A percentile compares a stretch with the other conserved stretches of the same genome.
These are phyloP conservation scores for Cladorrhinum sp. DNA, from an alignment of 2,329 filamentous ascomycete genomes.

Conservation along the genomic window DNA sequence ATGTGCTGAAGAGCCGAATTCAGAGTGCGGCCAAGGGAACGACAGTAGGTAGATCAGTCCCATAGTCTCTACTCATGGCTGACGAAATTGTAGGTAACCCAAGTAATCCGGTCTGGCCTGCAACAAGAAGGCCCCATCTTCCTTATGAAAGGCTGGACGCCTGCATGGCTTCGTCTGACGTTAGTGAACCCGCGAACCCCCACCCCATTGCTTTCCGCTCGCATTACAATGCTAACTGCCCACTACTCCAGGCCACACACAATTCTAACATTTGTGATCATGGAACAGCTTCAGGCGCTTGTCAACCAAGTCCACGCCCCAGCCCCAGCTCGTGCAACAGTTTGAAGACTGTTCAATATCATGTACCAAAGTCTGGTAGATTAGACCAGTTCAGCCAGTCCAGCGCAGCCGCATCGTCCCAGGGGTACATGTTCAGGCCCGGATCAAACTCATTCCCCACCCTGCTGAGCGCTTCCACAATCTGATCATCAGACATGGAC, in stretches of 20 bases:
- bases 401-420: constrained; percentile 57
- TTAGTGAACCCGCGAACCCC: too few species aligned
- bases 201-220: not conserved
- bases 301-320: constrained; percentile 13
- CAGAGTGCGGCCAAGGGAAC: constrained; percentile 23
- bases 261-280: constrained; percentile 25
- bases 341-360: constrained; percentile 7
- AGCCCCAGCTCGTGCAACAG: constrained; percentile 10
- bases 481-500: constrained; percentile 67
- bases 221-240: not conserved
- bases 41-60: constrained; percentile 6
- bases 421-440: constrained; percentile 52
- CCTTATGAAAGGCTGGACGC: constrained; percentile 26
- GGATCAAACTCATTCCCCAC: constrained; percentile 58
- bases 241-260: constrained; percentile 20
- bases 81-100: constrained; percentile 17
- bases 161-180: constrained; percentile 20
- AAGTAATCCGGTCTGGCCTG: constrained; percentile 21
- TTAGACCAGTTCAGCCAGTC: constrained; percentile 54
- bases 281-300: constrained; percentile 25
- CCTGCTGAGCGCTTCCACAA: constrained; percentile 62
- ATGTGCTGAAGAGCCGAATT: constrained; percentile 23
- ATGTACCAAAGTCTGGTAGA: constrained; percentile 40
- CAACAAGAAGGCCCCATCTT: constrained; percentile 20
- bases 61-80: not conserved